Evolutionary conservation across 805 yeast genomes (phyloP).

Genomic region (Torulaspora franciscae): DNA sequence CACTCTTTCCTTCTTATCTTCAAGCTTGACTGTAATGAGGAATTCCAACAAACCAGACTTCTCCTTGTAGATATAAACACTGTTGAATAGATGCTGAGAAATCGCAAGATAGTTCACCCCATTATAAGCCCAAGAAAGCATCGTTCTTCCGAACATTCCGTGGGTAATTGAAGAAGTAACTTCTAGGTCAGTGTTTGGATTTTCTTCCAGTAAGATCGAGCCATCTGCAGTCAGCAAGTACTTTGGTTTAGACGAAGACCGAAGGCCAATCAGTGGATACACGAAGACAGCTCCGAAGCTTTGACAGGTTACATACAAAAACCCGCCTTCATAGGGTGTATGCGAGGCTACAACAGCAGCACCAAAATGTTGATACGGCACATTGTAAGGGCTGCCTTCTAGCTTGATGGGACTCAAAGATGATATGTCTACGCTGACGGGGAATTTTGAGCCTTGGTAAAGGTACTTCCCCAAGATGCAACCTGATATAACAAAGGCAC

Average conservation of each 20-base stretch:
- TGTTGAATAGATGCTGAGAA: slow-evolving; percentile 24
- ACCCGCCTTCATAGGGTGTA: slow-evolving; percentile 1
- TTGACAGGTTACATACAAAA: slow-evolving; percentile 22
- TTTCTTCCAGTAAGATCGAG: slow-evolving; percentile 11
- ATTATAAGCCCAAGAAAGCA: slow-evolving; percentile 13
- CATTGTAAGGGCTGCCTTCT: slow-evolving; percentile 14
- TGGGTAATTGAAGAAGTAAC: slow-evolving; percentile 16
- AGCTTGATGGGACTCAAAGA: slow-evolving; percentile 9
- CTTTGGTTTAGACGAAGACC: slow-evolving; percentile 14
- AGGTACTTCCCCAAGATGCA: slow-evolving; percentile 18
- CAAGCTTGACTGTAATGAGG: slow-evolving; percentile 8
- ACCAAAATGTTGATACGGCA: slow-evolving; percentile 24
- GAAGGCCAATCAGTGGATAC: slow-evolving; percentile 11
- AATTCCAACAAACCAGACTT: slow-evolving; percentile 9
- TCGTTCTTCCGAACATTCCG: slow-evolving; percentile 24
- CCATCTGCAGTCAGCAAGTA: slow-evolving; percentile 13
- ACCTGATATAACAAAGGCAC: slow-evolving; percentile 16
- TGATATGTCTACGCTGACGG: slow-evolving; percentile 7
- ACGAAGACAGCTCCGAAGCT: slow-evolving; percentile 21
- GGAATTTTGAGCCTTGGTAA: slow-evolving; percentile 5
- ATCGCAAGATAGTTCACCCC: slow-evolving; percentile 19
- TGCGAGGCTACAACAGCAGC: slow-evolving; percentile 14
- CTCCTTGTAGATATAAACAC: slow-evolving; percentile 22
- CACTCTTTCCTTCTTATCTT: slow-evolving; percentile 11
- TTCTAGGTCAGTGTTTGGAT: slow-evolving; percentile 8